phyloP scores from a whole-genome alignment of 495 filamentous ascomycete genomes.

The Trichoderma erinaceum region DNA sequence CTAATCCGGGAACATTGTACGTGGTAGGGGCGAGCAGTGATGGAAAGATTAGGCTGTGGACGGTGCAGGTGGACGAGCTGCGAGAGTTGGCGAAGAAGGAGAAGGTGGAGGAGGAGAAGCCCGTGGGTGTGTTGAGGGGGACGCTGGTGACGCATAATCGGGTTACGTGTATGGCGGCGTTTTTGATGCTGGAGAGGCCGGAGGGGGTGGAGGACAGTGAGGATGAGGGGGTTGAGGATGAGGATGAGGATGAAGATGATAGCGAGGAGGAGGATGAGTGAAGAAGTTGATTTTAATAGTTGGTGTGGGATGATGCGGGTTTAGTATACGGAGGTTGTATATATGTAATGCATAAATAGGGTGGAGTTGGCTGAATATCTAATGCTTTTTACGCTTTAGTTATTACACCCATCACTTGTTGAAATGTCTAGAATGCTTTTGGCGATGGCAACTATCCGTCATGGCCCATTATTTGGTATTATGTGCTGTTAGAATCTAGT shows the following conservation, averaged over 20 bases:
- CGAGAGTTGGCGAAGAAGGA: conserved; percentile 23
- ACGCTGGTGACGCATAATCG: conserved; percentile 79
- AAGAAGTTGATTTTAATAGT: neutral
- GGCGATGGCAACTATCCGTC: no score
- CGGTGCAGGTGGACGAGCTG: conserved; percentile 41
- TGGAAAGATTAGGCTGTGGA: conserved; percentile 73
- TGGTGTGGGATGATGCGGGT: neutral
- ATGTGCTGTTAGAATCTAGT: no score
- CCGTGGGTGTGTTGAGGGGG: conserved; percentile 66
- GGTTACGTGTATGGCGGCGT: conserved; percentile 83
- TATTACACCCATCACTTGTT: no score
- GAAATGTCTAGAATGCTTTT: no score
- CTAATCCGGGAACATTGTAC: conserved; percentile 41
- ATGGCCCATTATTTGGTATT: no score
- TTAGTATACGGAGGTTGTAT: neutral
- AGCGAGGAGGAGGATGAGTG: conserved; percentile 42
- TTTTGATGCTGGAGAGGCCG: conserved; percentile 66
- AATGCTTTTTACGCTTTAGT: no score
- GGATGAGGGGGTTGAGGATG: conserved; percentile 37
- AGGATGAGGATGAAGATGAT: conserved; percentile 38
- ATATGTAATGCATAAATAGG: no score
- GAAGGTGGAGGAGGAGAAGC: conserved; percentile 32
- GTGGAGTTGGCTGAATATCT: no score
- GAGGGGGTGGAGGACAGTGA: conserved; percentile 45
- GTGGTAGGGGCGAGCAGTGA: conserved; percentile 78